Evolutionary conservation across 345 rosid species (phyloP).

Genomic region (Ceriops tagal): DNA sequence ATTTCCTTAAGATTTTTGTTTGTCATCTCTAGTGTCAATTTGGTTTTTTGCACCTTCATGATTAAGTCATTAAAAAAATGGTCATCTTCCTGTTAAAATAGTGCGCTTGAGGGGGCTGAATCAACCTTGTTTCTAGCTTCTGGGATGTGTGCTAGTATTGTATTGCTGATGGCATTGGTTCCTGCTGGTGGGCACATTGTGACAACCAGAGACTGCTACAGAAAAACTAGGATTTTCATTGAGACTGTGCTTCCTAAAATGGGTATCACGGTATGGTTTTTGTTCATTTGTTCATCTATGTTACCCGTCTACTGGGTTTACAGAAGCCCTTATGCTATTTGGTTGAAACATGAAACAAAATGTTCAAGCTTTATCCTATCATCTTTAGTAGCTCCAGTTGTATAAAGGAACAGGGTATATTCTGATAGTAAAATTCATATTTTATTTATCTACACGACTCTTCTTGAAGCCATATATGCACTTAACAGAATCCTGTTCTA

Average conservation of each 20-base stretch:
- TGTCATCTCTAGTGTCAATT: neutral
- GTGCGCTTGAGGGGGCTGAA: constrained; percentile 97
- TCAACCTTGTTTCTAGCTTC: constrained; percentile 93
- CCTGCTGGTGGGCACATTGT: constrained; percentile 96
- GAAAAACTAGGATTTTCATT: constrained; percentile 94
- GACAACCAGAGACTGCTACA: constrained; percentile 90
- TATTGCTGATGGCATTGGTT: constrained; percentile 87
- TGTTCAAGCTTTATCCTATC: too few relatives aligned
- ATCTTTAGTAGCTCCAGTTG: neutral
- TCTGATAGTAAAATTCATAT: too few relatives aligned
- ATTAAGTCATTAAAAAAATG: constrained; percentile 8
- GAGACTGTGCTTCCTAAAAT: constrained; percentile 86
- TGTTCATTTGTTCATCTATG: constrained; percentile 1
- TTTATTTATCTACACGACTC: too few relatives aligned
- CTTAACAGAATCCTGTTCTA: neutral
- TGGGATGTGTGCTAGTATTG: constrained; percentile 97
- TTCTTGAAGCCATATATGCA: too few relatives aligned
- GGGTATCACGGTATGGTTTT: constrained; percentile 68
- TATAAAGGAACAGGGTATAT: neutral
- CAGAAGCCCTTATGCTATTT: neutral
- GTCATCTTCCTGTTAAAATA: constrained; percentile 19
- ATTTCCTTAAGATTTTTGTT: neutral
- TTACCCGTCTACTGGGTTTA: constrained; percentile 4
- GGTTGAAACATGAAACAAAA: neutral
- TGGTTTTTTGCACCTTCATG: constrained; percentile 1